Percentiles rank a stretch among this genome's conserved stretches.
phyloP scores from a whole-genome alignment of 2,329 filamentous ascomycete species.

The Neopestalotiopsis rosae region DNA sequence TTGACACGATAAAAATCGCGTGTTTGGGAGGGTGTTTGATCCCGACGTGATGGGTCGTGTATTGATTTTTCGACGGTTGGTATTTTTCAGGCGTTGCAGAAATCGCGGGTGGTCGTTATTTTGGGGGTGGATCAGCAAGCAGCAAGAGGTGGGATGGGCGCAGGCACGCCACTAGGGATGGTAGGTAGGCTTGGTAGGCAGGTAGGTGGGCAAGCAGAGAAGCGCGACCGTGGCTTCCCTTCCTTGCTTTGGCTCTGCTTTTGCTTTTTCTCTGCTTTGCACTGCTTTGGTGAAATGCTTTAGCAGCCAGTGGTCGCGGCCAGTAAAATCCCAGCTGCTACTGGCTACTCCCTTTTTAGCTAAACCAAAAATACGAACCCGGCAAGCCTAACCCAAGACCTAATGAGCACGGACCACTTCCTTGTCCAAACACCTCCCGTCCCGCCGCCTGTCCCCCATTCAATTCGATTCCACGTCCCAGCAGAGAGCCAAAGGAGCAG shows the following conservation, averaged over 20 bases:
- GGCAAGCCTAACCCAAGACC: not conserved
- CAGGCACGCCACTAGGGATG: no score
- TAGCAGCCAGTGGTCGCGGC: not conserved
- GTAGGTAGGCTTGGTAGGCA: no score
- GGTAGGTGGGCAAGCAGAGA: not conserved
- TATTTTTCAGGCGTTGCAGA: constrained; percentile 16
- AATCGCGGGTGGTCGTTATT: constrained; percentile 17
- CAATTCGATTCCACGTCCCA: not conserved
- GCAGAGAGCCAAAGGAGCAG: no score
- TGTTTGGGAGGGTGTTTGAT: not conserved
- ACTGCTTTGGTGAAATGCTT: not conserved
- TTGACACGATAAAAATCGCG: constrained; percentile 16
- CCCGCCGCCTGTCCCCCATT: not conserved
- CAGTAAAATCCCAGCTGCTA: not conserved
- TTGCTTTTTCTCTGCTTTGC: not conserved
- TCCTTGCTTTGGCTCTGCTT: not conserved
- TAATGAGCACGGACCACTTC: not conserved
- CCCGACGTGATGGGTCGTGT: not conserved
- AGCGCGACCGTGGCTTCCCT: not conserved
- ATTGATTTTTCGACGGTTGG: constrained; percentile 5
- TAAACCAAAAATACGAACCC: not conserved
- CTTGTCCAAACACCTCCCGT: not conserved
- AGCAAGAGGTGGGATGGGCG: not conserved
- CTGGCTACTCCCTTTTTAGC: not conserved
- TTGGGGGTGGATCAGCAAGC: constrained; percentile 12